These are phyloP conservation scores for Phoma sp. DNA, from an alignment of 2,329 filamentous ascomycete genomes.

Conservation along the genomic window DNA sequence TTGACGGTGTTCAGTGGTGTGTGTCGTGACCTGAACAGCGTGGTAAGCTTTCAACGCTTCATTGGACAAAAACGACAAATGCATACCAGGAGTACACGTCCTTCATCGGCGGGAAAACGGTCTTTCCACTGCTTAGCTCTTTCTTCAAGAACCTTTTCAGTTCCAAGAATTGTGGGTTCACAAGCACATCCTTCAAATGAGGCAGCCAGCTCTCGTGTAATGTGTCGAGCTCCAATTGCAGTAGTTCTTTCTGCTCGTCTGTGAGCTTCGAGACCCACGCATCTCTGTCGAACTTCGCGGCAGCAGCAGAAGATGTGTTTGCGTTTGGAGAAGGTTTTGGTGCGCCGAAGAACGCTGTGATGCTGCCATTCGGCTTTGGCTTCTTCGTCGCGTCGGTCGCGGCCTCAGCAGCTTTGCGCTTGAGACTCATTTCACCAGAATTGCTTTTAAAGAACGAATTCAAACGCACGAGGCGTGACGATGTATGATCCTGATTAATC, in stretches of 20 bases:
- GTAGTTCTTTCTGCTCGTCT: conserved; percentile 78
- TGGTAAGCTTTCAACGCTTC: conserved; percentile 6
- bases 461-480: conserved; percentile 4
- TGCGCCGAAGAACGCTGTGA: conserved; percentile 86
- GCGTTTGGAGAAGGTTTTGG: conserved; percentile 54
- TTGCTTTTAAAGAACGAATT: neutral
- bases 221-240: conserved; percentile 90
- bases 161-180: conserved; percentile 79
- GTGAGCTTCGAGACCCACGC: conserved; percentile 85
- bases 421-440: conserved; percentile 53
- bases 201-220: conserved; percentile 91
- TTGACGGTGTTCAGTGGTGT: conserved; percentile 89
- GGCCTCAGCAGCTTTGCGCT: conserved; percentile 57
- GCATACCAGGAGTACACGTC: conserved; percentile 94
- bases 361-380: conserved; percentile 70
- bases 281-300: conserved; percentile 76
- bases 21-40: conserved; percentile 77
- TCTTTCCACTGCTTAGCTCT: conserved; percentile 75
- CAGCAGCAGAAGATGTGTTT: conserved; percentile 24
- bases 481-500: neutral
- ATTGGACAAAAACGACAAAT: neutral
- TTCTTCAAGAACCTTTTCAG: conserved; percentile 85
- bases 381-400: conserved; percentile 57
- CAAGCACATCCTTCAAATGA: conserved; percentile 84
- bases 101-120: conserved; percentile 83